Conservation (phyloP, 495 filamentous ascomycete species). For the Glonium stellatum region DNA sequence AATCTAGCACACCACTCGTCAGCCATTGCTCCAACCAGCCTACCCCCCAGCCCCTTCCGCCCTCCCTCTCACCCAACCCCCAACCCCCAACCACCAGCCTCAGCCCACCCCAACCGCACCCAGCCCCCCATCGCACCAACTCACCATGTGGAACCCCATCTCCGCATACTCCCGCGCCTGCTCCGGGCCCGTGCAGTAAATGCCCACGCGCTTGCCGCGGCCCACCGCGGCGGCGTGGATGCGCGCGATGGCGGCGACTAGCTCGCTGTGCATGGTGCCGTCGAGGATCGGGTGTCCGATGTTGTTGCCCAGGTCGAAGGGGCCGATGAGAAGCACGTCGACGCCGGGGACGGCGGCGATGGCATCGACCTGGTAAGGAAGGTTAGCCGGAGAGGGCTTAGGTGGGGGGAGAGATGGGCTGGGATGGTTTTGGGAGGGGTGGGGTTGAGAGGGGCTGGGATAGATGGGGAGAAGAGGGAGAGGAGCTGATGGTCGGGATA, state of each 20-base stretch:
- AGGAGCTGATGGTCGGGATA: too few relatives aligned
- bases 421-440: conserved; percentile 9
- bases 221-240: conserved; percentile 55
- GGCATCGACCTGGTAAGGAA: conserved; percentile 45
- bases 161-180: conserved; percentile 58
- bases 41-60: too few relatives aligned
- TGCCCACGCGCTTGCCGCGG: conserved; percentile 68
- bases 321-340: conserved; percentile 72
- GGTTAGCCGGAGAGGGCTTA: too few relatives aligned
- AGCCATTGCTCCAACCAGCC: too few relatives aligned
- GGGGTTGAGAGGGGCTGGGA: too few relatives aligned
- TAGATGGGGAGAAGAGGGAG: background rate
- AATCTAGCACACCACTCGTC: too few relatives aligned
- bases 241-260: conserved; percentile 59
- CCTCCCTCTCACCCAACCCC: too few relatives aligned
- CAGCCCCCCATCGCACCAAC: conserved; percentile 15
- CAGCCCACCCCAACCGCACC: too few relatives aligned
- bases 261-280: conserved; percentile 54
- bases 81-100: too few relatives aligned
- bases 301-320: conserved; percentile 69
- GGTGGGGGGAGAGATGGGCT: too few relatives aligned
- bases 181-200: conserved; percentile 64
- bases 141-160: conserved; percentile 73
- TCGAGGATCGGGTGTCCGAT: conserved; percentile 64
- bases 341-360: conserved; percentile 66